Evolutionary conservation across 257 asterid genomes (phyloP).

Genomic region (Henckelia pumila): DNA sequence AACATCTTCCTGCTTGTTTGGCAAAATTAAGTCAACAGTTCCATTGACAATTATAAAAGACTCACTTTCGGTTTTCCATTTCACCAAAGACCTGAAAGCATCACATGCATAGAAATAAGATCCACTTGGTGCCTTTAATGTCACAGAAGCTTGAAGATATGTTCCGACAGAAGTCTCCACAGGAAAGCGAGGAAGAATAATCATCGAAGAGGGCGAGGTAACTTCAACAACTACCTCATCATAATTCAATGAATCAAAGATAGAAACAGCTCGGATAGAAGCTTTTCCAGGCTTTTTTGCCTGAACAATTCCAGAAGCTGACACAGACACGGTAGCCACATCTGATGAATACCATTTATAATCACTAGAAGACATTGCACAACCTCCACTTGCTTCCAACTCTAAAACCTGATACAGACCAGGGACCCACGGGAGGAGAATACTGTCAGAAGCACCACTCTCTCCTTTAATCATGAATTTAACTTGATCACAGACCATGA

Average conservation of each 20-base stretch:
- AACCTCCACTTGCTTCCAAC: conserved; percentile 80
- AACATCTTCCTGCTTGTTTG: conserved; percentile 39
- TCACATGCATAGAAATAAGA: conserved; percentile 66
- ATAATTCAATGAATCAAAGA: conserved; percentile 69
- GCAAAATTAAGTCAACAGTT: conserved; percentile 31
- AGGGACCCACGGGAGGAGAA: conserved; percentile 82
- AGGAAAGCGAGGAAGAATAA: conserved; percentile 68
- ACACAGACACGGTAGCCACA: conserved; percentile 64
- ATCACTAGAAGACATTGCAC: conserved; percentile 77
- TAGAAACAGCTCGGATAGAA: conserved; percentile 66
- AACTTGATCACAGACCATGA: conserved; percentile 89
- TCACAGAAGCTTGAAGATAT: conserved; percentile 64
- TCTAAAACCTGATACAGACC: conserved; percentile 83
- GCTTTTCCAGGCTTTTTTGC: conserved; percentile 83
- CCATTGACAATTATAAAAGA: conserved; percentile 58
- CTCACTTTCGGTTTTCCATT: conserved; percentile 74
- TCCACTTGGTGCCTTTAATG: conserved; percentile 65
- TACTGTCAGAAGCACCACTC: conserved; percentile 31
- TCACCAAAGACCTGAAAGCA: conserved; percentile 64
- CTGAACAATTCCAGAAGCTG: conserved; percentile 76
- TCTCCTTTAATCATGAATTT: conserved; percentile 44
- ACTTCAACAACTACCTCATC: conserved; percentile 75
- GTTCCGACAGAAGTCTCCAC: conserved; percentile 76
- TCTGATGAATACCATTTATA: conserved; percentile 88
- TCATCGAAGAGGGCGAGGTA: conserved; percentile 65